A percentile compares a stretch with the other conserved stretches of the same genome.
phyloP scores from a whole-genome alignment of 495 filamentous ascomycete species.

The Xanthoparmelia taractica region DNA sequence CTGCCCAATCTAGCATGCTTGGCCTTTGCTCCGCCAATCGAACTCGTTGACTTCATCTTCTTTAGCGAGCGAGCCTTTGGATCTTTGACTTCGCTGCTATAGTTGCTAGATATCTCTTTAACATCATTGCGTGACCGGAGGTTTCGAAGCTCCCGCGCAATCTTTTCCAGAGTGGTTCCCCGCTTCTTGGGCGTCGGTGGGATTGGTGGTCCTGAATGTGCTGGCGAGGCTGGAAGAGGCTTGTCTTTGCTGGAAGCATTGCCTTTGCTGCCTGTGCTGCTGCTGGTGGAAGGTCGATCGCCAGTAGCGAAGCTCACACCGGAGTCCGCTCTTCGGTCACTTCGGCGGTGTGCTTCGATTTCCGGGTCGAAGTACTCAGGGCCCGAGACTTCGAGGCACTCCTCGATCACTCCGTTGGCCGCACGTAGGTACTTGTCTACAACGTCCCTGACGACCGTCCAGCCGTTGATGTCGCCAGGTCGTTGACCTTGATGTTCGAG shows the following conservation, averaged over 20 bases:
- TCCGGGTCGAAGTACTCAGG: slow-evolving; percentile 39
- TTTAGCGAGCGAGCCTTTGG: slow-evolving; percentile 31
- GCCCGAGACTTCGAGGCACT: slow-evolving; percentile 46
- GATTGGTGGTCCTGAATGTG: slow-evolving; percentile 22
- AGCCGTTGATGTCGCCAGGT: slow-evolving; percentile 47
- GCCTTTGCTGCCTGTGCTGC: slow-evolving; percentile 26
- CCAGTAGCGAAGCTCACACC: slow-evolving; percentile 52
- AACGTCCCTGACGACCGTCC: slow-evolving; percentile 46
- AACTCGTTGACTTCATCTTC: slow-evolving; percentile 45
- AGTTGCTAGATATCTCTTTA: slow-evolving; percentile 18
- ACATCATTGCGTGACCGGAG: slow-evolving; percentile 32
- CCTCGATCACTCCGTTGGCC: slow-evolving; percentile 54
- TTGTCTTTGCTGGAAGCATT: slow-evolving; percentile 32
- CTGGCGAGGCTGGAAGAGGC: slow-evolving; percentile 37
- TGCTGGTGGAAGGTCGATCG: slow-evolving; percentile 33
- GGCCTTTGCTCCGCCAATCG: slow-evolving; percentile 27
- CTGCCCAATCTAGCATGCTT: slow-evolving; percentile 28
- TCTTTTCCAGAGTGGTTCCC: slow-evolving; percentile 50
- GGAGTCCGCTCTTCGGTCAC: slow-evolving; percentile 53
- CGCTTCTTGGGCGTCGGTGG: slow-evolving; percentile 33
- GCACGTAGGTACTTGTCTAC: slow-evolving; percentile 55
- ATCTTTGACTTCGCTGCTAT: slow-evolving; percentile 21
- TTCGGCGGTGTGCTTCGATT: slow-evolving; percentile 30
- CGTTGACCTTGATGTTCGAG: slow-evolving; percentile 48
- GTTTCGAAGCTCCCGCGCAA: slow-evolving; percentile 50